phyloP scores from a whole-genome alignment of 75 land plant genomes.

The Pseudotsuga menziesii region DNA sequence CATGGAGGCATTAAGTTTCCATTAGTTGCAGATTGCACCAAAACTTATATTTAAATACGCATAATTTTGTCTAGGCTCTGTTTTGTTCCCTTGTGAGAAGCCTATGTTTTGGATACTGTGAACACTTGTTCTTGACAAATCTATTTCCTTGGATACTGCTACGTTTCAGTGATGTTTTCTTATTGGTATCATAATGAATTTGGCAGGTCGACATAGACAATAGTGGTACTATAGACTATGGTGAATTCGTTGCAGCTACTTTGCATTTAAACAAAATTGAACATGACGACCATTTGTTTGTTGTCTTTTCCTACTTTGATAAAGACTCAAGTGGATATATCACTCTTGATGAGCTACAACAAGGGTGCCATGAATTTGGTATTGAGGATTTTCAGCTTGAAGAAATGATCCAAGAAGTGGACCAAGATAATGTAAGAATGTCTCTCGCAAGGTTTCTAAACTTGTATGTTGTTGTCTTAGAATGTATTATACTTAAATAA shows the following conservation, averaged over 20 bases:
- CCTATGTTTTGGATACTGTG: background rate
- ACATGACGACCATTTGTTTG: slow-evolving; percentile 59
- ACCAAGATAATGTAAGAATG: slow-evolving; percentile 57
- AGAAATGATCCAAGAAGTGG: slow-evolving; percentile 68
- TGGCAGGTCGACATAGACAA: slow-evolving; percentile 70
- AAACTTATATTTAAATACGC: background rate
- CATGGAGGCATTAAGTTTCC: slow-evolving; percentile 57
- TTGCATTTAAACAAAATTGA: slow-evolving; percentile 62
- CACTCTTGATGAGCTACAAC: slow-evolving; percentile 66
- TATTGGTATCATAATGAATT: background rate
- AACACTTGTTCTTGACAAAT: background rate
- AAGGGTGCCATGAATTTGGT: slow-evolving; percentile 53
- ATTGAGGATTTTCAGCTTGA: slow-evolving; percentile 51
- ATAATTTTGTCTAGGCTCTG: background rate
- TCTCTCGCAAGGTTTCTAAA: background rate
- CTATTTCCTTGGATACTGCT: background rate
- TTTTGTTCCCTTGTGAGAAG: background rate
- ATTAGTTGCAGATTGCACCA: background rate
- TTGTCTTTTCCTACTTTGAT: slow-evolving; percentile 73
- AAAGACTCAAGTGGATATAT: slow-evolving; percentile 75
- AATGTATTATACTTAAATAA: background rate
- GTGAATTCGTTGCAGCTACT: slow-evolving; percentile 72
- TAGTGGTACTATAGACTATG: slow-evolving; percentile 71
- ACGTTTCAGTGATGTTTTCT: background rate
- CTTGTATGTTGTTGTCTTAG: background rate